Evolutionary conservation across 208 protist species (phyloP), one percentile per base, ranked within the genome.

Genomic region (Acanthamoeba castellanii): DNA sequence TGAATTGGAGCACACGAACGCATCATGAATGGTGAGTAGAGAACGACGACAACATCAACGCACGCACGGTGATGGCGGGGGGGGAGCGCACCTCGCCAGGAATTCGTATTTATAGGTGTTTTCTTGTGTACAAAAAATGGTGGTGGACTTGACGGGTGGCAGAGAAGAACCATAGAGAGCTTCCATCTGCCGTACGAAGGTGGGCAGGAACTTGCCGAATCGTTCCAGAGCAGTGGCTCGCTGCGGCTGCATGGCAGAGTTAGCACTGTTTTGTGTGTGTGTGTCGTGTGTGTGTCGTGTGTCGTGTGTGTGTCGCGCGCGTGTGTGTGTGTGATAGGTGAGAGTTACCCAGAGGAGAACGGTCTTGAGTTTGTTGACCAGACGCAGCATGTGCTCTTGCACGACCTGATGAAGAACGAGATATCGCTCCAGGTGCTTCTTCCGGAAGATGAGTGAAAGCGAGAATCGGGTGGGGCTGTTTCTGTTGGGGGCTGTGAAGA

Each of bases 41-140:
- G 91, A 27, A 4, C 34, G 27, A 47, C 27, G 20, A 55, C 4
- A 76, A 22, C 30, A 4, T 82, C 85, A 61, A 87, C 22, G 61
- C 82, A 47, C 42, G 42, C 42, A 47, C 42, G 42, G 42, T 47
- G 42, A 9, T 3, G 2, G 42, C 1, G 94, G 82, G 37, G 52
- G 81, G 72, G 61, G 22, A 11, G 1, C 52, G 47, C 81, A 91
- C 89, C 20, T 50, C 9, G 59, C 55, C 16, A 81, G 85, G 42
- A 95, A 87, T 30, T 87, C 45, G 20, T 68, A 90, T 64, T 30
- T 52, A 70, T 90, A 95, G 25, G 64, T 70, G 68, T 45, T 76
- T n/a, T 50, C 70, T 88, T 81, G 70, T 93, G 68, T 94, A 82
- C 57, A 94, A 88, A 94, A 94, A 27, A 82, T 74, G 85, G 50